A percentile compares a stretch with the other conserved stretches of the same genome.
Evolutionary conservation across 2,329 filamentous ascomycete genomes (phyloP).

Genomic region (Sporothrix variecibatus): DNA sequence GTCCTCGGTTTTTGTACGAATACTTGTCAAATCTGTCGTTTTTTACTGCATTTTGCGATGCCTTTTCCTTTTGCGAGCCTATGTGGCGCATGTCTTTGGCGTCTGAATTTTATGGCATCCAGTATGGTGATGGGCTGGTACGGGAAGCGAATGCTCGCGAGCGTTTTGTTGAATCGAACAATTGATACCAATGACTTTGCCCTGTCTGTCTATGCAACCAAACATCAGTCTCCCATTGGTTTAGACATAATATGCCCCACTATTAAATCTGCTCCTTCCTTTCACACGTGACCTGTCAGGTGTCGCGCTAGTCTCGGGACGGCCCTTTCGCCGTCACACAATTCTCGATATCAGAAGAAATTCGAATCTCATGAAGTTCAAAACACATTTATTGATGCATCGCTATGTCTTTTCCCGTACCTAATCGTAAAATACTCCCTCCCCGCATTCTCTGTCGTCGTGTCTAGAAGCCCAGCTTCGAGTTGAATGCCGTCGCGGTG

Average conservation of each 20-base stretch:
- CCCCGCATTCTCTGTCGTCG: background rate
- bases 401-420: background rate
- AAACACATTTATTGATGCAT: background rate
- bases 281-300: too few relatives aligned
- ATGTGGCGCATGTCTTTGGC: background rate
- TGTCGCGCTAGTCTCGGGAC: too few relatives aligned
- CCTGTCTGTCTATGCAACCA: too few relatives aligned
- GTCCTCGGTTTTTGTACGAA: background rate
- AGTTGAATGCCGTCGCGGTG: constrained; percentile 46
- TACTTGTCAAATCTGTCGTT: background rate
- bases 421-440: background rate
- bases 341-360: too few relatives aligned
- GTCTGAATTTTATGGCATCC: background rate
- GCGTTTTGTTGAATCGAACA: too few relatives aligned
- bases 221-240: too few relatives aligned
- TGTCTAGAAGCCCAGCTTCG: constrained; percentile 41
- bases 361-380: background rate
- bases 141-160: too few relatives aligned
- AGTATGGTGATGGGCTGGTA: too few relatives aligned
- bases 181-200: too few relatives aligned
- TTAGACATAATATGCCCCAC: too few relatives aligned
- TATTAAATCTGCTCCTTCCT: too few relatives aligned
- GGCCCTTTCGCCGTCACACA: too few relatives aligned
- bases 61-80: background rate
- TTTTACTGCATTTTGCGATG: background rate